Conservation (phyloP, 2,329 filamentous ascomycete genomes). For the Ilyonectria destructans region DNA sequence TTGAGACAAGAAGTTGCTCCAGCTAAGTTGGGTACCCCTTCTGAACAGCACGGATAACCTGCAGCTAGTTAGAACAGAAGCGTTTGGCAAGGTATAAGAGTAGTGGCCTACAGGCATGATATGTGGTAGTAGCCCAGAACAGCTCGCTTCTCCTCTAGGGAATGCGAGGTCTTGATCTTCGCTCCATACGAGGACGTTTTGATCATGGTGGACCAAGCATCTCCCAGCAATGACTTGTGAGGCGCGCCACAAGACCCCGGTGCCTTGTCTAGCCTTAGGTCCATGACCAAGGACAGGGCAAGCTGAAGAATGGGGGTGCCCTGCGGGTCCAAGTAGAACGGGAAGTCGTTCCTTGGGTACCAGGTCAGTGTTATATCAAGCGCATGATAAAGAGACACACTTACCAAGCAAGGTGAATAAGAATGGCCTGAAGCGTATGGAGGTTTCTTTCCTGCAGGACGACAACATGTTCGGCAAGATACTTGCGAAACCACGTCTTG, state of each 20-base stretch:
- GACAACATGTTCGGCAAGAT: conserved; percentile 57
- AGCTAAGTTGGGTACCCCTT: conserved; percentile 52
- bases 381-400: neutral
- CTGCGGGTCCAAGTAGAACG: conserved; percentile 56
- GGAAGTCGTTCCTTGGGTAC: conserved; percentile 56
- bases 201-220: conserved; percentile 50
- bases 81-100: neutral
- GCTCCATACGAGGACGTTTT: conserved; percentile 33
- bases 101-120: conserved; percentile 49
- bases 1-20: conserved; percentile 52
- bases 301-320: conserved; percentile 59
- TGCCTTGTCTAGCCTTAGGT: conserved; percentile 56
- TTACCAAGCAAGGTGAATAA: conserved; percentile 58
- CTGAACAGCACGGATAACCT: conserved; percentile 53
- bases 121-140: conserved; percentile 60
- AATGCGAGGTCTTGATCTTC: conserved; percentile 44
- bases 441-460: conserved; percentile 55
- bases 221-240: conserved; percentile 52
- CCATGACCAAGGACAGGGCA: conserved; percentile 56
- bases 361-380: neutral
- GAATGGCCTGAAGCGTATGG: conserved; percentile 58
- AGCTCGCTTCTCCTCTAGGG: conserved; percentile 57
- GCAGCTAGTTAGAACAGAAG: neutral
- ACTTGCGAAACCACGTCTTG: conserved; percentile 56
- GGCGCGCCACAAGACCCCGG: conserved; percentile 43